These are phyloP conservation scores for Komagataella pseudopastoris DNA, from an alignment of 805 yeast genomes.

Conservation along the genomic window DNA sequence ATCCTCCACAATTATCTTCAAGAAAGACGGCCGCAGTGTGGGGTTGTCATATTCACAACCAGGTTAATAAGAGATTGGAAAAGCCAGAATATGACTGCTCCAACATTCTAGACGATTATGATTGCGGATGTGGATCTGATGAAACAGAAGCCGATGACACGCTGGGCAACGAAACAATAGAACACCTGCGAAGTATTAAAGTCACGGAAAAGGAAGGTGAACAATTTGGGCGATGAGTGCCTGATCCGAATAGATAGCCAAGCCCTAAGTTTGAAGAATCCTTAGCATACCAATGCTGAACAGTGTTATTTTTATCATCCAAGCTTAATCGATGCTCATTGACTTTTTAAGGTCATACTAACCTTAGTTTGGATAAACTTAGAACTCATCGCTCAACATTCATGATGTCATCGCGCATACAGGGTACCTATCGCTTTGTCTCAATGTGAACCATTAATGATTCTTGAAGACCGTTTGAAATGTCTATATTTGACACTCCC, in stretches of 20 bases:
- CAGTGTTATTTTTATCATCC: background rate
- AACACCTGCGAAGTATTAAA: conserved; percentile 30
- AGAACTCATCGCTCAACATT: background rate
- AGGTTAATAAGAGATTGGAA: conserved; percentile 60
- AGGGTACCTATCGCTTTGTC: background rate
- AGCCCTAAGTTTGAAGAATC: background rate
- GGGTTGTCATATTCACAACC: conserved; percentile 92
- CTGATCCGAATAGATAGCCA: background rate
- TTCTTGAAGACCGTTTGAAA: too few relatives aligned
- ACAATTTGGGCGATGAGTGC: conserved; percentile 27
- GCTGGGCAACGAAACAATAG: conserved; percentile 12
- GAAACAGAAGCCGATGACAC: conserved; percentile 35
- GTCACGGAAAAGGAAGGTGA: conserved; percentile 30
- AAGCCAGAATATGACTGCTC: conserved; percentile 77
- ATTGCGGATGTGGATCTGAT: conserved; percentile 87
- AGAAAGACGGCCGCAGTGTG: conserved; percentile 80
- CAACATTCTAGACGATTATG: conserved; percentile 76
- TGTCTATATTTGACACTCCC: background rate
- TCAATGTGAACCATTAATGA: background rate
- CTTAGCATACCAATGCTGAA: background rate
- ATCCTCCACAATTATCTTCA: conserved; percentile 74
- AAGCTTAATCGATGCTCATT: background rate
- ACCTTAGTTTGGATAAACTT: background rate
- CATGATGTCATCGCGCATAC: background rate
- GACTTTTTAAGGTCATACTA: background rate